Evolutionary conservation across 306 rosid genomes (phyloP), one percentile per base, ranked within the genome.

Genomic region (Cercis canadensis): DNA sequence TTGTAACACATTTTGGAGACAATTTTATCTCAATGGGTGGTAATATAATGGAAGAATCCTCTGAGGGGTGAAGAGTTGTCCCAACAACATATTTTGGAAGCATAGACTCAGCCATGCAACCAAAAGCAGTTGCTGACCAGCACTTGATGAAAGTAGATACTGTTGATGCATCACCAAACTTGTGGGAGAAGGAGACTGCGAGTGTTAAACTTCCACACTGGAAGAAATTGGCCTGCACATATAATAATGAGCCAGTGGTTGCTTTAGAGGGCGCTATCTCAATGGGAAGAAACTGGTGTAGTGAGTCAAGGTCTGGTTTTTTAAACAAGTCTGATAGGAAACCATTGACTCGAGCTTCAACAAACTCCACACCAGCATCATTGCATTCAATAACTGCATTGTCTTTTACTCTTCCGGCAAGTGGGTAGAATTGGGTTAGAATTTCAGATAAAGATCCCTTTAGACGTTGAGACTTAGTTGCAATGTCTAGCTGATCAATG

Each of bases 201-300:
- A 85, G 39, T 0, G 76, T 64, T 11, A 82, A 53, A 17, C 87
- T 83, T 3, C 87, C 83, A 50, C 87, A 82, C 4, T 65, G 49
- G 7, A 82, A 82, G 63, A 51, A 49, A 15, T 50, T 85, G 46
- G 44, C 61, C 9, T 79, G 87, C 53, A 85, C 70, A 33, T 47
- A 51, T 37, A 82, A 16, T 7, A 76, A 51, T 46, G 62, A 34
- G 4, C 60, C 62, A 7, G 31, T 24, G 62, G 67, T 40, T 7
- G 37, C 47, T 51, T 41, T 13, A 6, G 11, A 5, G 34, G 57
- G 49, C 31, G 8, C 39, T 8, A 34, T 24, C 32, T 61, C 56
- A 3, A 32, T 5, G 2, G 82, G 74, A 4, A 79, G 56, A 5
- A 82, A 43, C n/a, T 62, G 24, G 17, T 59, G 39, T 0, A 73